Conservation (phyloP, 2,329 filamentous ascomycete genomes). For the Curvularia sp. region DNA sequence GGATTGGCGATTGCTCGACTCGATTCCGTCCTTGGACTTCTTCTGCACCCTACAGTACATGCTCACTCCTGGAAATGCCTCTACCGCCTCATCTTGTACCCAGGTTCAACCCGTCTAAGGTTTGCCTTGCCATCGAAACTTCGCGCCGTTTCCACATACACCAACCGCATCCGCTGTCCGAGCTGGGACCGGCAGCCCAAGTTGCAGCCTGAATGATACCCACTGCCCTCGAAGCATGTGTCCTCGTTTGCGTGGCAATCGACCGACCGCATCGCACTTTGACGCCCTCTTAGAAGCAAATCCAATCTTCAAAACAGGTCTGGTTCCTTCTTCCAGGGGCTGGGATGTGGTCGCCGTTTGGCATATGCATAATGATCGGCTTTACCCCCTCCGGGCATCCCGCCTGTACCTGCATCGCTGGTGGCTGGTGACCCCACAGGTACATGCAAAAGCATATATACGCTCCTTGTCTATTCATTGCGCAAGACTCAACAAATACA, state of each 20-base stretch:
- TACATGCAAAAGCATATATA: constrained; percentile 9
- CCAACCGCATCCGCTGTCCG: neutral
- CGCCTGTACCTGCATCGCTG: constrained; percentile 25
- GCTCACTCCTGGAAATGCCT: neutral
- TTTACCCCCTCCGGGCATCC: constrained; percentile 10
- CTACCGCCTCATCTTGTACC: neutral
- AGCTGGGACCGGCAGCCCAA: neutral
- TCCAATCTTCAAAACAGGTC: neutral
- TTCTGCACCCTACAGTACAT: too few relatives aligned
- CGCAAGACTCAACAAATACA: constrained; percentile 4
- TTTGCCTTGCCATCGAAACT: constrained; percentile 4
- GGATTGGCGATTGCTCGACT: constrained; percentile 44
- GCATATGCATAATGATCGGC: constrained; percentile 13
- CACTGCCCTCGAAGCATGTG: neutral
- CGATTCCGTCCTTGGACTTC: constrained; percentile 4
- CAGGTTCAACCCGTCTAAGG: neutral
- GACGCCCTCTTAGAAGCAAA: neutral
- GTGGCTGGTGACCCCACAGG: constrained; percentile 18
- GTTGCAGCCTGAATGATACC: constrained; percentile 1
- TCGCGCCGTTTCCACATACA: neutral
- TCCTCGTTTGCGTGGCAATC: neutral
- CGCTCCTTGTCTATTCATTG: constrained; percentile 1
- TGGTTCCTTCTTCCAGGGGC: neutral
- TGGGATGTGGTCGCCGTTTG: neutral
- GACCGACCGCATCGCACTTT: neutral